A percentile compares a stretch with the other conserved stretches of the same genome.
phyloP scores from a whole-genome alignment of 1,139 yeast genomes.

The Protomyces inouyei region DNA sequence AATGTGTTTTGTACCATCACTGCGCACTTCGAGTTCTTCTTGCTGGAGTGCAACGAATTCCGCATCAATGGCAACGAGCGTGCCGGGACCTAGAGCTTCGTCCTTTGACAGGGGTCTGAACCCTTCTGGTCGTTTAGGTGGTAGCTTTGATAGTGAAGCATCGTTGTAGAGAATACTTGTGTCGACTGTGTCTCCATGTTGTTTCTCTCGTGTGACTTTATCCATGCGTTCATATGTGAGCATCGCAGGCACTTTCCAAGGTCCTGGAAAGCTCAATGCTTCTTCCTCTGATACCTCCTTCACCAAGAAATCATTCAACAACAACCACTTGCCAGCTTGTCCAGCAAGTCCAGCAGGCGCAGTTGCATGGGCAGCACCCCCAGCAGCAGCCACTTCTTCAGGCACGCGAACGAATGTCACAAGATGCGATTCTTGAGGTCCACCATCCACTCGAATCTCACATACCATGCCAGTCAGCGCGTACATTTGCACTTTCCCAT shows the following conservation, averaged over 20 bases:
- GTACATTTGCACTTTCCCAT: conserved; percentile 32
- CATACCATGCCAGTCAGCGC: conserved; percentile 41
- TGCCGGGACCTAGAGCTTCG: conserved; percentile 47
- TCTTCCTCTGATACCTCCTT: conserved; percentile 64
- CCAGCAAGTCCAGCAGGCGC: conserved; percentile 20
- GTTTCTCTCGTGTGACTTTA: neutral
- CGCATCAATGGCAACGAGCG: conserved; percentile 89
- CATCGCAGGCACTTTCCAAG: conserved; percentile 83
- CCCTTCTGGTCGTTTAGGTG: neutral
- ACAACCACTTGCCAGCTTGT: conserved; percentile 54
- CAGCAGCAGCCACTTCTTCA: conserved; percentile 34
- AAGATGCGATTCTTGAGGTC: conserved; percentile 38
- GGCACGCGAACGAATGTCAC: conserved; percentile 45
- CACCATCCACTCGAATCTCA: conserved; percentile 38
- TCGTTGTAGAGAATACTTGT: conserved; percentile 49
- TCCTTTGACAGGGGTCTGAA: conserved; percentile 6
- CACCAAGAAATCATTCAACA: conserved; percentile 92
- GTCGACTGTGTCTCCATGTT: conserved; percentile 6
- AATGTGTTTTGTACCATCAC: conserved; percentile 62
- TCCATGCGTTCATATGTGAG: conserved; percentile 49
- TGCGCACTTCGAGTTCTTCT: conserved; percentile 71
- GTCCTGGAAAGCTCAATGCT: conserved; percentile 59
- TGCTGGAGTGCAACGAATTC: conserved; percentile 83
- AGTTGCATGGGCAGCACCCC: conserved; percentile 31
- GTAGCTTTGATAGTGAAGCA: conserved; percentile 66